These are phyloP conservation scores for Colletotrichum gloeosporioides DNA, from an alignment of 2,329 filamentous ascomycete genomes.

Conservation along the genomic window DNA sequence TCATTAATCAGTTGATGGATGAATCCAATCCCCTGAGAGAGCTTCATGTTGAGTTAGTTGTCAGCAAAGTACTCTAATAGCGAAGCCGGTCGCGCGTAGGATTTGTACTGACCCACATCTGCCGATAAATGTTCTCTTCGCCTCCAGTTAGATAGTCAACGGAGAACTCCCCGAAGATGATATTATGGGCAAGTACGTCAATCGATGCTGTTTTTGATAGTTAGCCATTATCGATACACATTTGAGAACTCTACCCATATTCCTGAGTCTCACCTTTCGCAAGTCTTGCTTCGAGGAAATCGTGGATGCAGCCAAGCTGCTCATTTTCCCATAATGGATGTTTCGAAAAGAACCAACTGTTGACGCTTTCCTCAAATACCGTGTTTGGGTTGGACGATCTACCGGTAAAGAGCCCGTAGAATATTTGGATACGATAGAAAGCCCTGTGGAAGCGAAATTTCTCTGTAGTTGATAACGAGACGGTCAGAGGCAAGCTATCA, in stretches of 20 bases:
- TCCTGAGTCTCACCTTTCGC: neutral
- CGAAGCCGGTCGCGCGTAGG: neutral
- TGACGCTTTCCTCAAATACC: neutral
- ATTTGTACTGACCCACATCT: neutral
- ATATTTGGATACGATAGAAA: neutral
- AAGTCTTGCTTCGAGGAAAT: neutral
- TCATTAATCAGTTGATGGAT: neutral
- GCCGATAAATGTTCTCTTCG: neutral
- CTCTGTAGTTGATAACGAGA: neutral
- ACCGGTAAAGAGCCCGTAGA: neutral
- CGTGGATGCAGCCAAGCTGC: neutral
- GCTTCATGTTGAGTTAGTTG: neutral
- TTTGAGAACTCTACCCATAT: neutral
- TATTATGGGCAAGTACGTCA: neutral
- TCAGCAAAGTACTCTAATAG: neutral
- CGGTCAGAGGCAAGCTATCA: neutral
- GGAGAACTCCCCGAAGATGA: neutral
- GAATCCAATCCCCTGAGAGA: neutral
- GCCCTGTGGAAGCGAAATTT: neutral
- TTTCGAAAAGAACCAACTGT: neutral
- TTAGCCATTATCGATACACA: accelerated
- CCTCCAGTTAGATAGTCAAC: neutral
- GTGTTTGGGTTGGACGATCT: neutral
- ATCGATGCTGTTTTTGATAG: neutral
- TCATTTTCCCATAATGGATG: neutral